phyloP scores from a whole-genome alignment of 1,284 basidiomycete genomes.

The Apiotrichum siamense region DNA sequence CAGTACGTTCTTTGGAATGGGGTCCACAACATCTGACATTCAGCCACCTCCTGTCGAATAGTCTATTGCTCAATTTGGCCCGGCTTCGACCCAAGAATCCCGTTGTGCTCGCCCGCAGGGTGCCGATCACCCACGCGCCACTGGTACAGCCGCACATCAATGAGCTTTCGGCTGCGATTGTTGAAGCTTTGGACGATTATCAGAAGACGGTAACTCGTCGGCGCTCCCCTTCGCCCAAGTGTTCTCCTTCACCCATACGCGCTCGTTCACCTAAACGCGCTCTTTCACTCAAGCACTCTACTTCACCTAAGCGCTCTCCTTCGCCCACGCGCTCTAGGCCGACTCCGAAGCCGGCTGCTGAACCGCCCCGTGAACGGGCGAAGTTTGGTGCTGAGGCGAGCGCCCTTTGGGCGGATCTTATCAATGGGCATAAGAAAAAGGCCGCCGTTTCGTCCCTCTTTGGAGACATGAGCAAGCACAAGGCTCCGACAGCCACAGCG shows the following conservation, averaged over 20 bases:
- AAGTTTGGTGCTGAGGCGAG: too few relatives aligned
- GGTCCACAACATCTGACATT: neutral
- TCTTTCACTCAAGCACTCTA: too few relatives aligned
- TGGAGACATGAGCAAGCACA: neutral
- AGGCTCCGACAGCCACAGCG: neutral
- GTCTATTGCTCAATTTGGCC: constrained; percentile 62
- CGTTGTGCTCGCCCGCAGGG: constrained; percentile 48
- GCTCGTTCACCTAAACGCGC: too few relatives aligned
- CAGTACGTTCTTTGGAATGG: constrained; percentile 52
- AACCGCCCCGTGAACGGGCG: too few relatives aligned
- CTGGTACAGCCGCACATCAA: too few relatives aligned
- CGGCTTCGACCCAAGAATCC: constrained; percentile 56
- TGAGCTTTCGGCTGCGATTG: too few relatives aligned
- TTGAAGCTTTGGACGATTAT: too few relatives aligned
- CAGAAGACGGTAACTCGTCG: neutral
- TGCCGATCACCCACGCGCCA: neutral
- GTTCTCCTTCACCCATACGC: too few relatives aligned
- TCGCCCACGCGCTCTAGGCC: too few relatives aligned
- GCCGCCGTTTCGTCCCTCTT: neutral
- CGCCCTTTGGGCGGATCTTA: constrained; percentile 15
- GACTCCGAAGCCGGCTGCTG: constrained; percentile 1
- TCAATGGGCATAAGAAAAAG: neutral
- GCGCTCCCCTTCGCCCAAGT: neutral
- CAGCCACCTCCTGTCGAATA: constrained; percentile 59
- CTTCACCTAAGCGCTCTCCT: too few relatives aligned